These are phyloP conservation scores for Phytophthora macrochlamydospora DNA, from an alignment of 352 stramenopile genomes.

Conservation along the genomic window DNA sequence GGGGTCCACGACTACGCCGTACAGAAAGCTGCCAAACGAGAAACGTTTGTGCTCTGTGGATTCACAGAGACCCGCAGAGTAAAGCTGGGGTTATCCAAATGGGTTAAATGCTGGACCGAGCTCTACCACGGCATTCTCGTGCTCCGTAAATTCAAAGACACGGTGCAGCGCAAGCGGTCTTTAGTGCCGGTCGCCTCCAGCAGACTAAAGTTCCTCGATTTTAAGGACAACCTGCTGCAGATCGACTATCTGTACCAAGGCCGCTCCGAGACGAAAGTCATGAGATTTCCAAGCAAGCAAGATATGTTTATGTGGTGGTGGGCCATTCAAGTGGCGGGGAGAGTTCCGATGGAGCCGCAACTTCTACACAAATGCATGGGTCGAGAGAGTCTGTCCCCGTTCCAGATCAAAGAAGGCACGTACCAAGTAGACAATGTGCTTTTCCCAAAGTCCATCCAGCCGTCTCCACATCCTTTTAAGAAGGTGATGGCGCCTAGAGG, in stretches of 20 bases:
- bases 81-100: constrained; percentile 50
- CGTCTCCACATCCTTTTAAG: constrained; percentile 20
- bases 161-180: constrained; percentile 60
- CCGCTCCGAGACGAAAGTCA: constrained; percentile 37
- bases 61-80: constrained; percentile 49
- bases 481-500: constrained; percentile 21
- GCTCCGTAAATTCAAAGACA: constrained; percentile 58
- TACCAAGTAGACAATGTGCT: constrained; percentile 66
- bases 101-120: constrained; percentile 68
- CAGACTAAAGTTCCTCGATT: constrained; percentile 54
- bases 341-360: constrained; percentile 46
- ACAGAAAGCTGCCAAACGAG: constrained; percentile 49
- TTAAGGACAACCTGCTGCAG: constrained; percentile 55
- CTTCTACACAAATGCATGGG: constrained; percentile 56
- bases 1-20: constrained; percentile 47
- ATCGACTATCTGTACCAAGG: constrained; percentile 68
- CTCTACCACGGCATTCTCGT: constrained; percentile 74
- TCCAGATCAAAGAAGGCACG: constrained; percentile 58
- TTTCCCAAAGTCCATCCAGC: constrained; percentile 49
- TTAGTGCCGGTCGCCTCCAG: constrained; percentile 56
- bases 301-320: constrained; percentile 85
- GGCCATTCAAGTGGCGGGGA: constrained; percentile 66
- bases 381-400: constrained; percentile 42
- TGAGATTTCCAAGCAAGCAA: constrained; percentile 57
- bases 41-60: constrained; percentile 58